A percentile compares a stretch with the other conserved stretches of the same genome.
phyloP scores from a whole-genome alignment of 129 eudicot genomes.

The Scalesia atractyloides region DNA sequence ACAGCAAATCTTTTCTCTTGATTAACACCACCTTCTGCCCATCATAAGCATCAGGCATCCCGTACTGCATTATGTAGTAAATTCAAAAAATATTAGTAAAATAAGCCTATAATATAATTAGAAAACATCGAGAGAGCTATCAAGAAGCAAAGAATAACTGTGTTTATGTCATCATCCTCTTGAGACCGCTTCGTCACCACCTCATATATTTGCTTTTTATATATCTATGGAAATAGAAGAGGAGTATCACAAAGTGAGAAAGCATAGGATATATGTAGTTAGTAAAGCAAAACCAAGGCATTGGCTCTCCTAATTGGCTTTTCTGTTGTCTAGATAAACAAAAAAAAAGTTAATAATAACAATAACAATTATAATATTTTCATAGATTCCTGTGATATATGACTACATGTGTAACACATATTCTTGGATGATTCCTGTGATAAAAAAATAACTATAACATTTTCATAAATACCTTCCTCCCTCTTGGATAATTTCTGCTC shows the following conservation, averaged over 20 bases:
- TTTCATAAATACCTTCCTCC: slow-evolving; percentile 67
- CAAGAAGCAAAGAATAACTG: slow-evolving; percentile 44
- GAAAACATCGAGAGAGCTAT: background rate
- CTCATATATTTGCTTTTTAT: slow-evolving; percentile 79
- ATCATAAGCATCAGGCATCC: slow-evolving; percentile 96
- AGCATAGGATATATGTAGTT: slow-evolving; percentile 17
- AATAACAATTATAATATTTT: background rate
- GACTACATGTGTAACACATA: too few relatives aligned
- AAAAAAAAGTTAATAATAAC: background rate
- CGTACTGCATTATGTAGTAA: slow-evolving; percentile 54
- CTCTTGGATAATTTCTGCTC: slow-evolving; percentile 68
- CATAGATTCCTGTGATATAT: background rate
- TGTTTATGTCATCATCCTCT: slow-evolving; percentile 61
- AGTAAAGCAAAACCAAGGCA: slow-evolving; percentile 33
- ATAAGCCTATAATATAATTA: background rate
- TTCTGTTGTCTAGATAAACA: slow-evolving; percentile 50
- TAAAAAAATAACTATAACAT: background rate
- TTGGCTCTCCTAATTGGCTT: slow-evolving; percentile 83
- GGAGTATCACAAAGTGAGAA: slow-evolving; percentile 14
- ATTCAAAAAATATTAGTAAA: slow-evolving; percentile 10
- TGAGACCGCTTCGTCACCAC: slow-evolving; percentile 71
- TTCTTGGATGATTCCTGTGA: background rate
- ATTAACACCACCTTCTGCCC: slow-evolving; percentile 71
- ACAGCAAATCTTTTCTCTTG: slow-evolving; percentile 94
- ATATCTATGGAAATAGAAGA: slow-evolving; percentile 52